A percentile compares a stretch with the other conserved stretches of the same genome.
Conservation (phyloP, 208 protist genomes). For the Crithidia sp. region DNA sequence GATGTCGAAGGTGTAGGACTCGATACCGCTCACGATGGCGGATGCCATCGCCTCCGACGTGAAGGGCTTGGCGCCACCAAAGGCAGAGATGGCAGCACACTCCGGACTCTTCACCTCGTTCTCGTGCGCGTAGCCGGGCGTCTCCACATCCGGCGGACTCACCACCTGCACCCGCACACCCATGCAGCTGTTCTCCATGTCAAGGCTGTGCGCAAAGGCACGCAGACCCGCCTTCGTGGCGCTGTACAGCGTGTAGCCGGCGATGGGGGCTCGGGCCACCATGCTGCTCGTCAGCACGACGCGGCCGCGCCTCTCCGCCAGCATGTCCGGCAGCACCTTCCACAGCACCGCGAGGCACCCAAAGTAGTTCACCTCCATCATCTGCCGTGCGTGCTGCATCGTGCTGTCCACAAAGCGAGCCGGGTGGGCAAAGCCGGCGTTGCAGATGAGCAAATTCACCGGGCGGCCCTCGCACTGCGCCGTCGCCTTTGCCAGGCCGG, state of each 20-base stretch:
- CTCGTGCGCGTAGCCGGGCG: conserved; percentile 81
- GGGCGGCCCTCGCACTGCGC: conserved; percentile 36
- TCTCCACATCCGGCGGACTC: conserved; percentile 87
- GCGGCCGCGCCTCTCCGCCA: conserved; percentile 51
- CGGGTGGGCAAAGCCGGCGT: conserved; percentile 83
- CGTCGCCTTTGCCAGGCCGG: conserved; percentile 29
- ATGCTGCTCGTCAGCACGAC: conserved; percentile 86
- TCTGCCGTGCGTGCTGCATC: conserved; percentile 50
- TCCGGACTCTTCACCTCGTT: conserved; percentile 87
- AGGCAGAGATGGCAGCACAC: conserved; percentile 76
- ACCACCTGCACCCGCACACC: conserved; percentile 85
- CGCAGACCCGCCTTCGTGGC: conserved; percentile 88
- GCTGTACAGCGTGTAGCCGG: conserved; percentile 86
- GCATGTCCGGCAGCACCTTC: conserved; percentile 79
- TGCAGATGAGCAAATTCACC: conserved; percentile 84
- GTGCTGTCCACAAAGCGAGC: conserved; percentile 80
- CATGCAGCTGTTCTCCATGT: conserved; percentile 85
- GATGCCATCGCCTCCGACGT: conserved; percentile 55
- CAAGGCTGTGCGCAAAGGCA: conserved; percentile 84
- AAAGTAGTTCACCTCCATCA: conserved; percentile 94
- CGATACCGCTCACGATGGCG: conserved; percentile 58
- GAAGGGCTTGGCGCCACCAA: conserved; percentile 70
- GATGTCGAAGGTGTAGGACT: conserved; percentile 80
- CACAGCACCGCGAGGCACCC: conserved; percentile 73
- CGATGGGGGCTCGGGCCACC: conserved; percentile 72